A percentile compares a stretch with the other conserved stretches of the same genome.
These are phyloP conservation scores for Penicillium longicatenatum DNA, from an alignment of 495 filamentous ascomycete species.

Conservation along the genomic window DNA sequence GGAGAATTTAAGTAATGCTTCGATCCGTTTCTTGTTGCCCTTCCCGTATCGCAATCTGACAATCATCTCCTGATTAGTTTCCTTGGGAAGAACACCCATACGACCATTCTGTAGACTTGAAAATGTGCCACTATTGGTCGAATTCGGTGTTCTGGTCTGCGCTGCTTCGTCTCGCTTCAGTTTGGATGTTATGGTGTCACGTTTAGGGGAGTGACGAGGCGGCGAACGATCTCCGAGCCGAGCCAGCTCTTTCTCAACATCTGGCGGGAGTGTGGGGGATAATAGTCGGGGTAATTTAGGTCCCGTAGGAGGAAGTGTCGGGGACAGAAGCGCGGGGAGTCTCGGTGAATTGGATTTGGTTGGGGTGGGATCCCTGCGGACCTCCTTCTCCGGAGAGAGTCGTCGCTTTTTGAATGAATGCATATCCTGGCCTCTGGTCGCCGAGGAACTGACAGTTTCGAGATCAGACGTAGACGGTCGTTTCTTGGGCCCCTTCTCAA, in stretches of 20 bases:
- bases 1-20: conserved; percentile 46
- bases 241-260: conserved; percentile 51
- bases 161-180: conserved; percentile 13
- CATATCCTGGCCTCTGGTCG: conserved; percentile 21
- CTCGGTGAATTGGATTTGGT: conserved; percentile 28
- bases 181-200: conserved; percentile 11
- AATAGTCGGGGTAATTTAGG: conserved; percentile 19
- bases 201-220: conserved; percentile 17
- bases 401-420: conserved; percentile 35
- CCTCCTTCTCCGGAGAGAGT: conserved; percentile 31
- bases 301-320: conserved; percentile 41
- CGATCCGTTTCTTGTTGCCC: conserved; percentile 44
- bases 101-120: conserved; percentile 13
- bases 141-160: conserved; percentile 8
- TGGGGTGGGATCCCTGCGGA: conserved; percentile 21
- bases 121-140: conserved; percentile 11
- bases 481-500: conserved; percentile 33
- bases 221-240: conserved; percentile 30
- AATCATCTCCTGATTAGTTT: conserved; percentile 23
- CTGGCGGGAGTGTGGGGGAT: conserved; percentile 43
- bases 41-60: conserved; percentile 45
- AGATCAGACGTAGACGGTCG: conserved; percentile 31
- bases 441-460: conserved; percentile 19
- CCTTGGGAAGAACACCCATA: conserved; percentile 9
- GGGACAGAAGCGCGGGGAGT: conserved; percentile 44